Base-by-base conservation (phyloP, 2,329 filamentous ascomycete genomes). In the Colletotrichum sp. region DNA sequence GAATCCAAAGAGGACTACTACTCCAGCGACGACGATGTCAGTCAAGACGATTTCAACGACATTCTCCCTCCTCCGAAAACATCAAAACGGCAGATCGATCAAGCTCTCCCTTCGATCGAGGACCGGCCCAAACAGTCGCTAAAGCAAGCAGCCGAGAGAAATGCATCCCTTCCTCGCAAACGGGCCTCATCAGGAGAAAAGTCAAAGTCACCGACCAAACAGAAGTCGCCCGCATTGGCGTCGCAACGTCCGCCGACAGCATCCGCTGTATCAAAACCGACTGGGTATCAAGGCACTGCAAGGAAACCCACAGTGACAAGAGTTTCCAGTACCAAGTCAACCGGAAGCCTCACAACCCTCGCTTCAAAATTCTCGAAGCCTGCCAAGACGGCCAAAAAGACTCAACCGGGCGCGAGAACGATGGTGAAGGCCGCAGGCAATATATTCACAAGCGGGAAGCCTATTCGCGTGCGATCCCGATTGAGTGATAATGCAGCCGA, bases 381-480 rank as follows among this genome's bases (percentile, higher is more conserved):
- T 57, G 71, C 79, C 77, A 72, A 81, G 72, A 71, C 76, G 72
- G 34, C 79, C 71, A 55, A 39, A 70, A 28, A 72, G 64, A 30
- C 66, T 28, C 55, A 78, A 34, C 62, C 48, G 13, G 24, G 36
- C 68, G 32, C 66, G 18, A 76, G 70, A 18, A 76, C 34, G 24
- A 76, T 76, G 65, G 28, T 74, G 6, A 68, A 48, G 12, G 60
- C 66, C 16, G 30, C 13, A 12, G 77, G 72, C 16, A 91, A 90
- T 73, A 85, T 91, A 2, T 91, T 91, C 64, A 77, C 81, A 8
- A 83, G 83, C 12, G 89, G 89, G 3, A 88, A 83, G 72, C 81
- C 78, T 30, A 81, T 79, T 34, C 88, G 85, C 76, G 79, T 80
- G 24, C 83, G 86, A 16, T 59, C 71, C 3, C 84, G 78, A 15